Conservation (phyloP, 352 stramenopile genomes). For the Globisporangium yorkense region DNA sequence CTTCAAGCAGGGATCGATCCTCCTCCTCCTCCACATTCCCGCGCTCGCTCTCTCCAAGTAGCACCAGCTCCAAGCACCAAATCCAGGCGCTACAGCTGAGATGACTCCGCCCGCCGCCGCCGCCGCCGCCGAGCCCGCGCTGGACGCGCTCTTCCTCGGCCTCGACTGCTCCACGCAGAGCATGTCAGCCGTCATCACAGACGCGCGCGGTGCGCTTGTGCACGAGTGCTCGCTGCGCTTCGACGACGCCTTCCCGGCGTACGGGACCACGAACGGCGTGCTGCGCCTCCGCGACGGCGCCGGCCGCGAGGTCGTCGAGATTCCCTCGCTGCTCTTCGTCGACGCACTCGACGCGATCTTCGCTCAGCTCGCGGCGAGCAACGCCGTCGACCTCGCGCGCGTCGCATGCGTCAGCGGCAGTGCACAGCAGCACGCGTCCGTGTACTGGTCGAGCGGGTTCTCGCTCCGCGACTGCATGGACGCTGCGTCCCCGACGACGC, state of each 20-base stretch:
- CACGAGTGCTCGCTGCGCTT: constrained; percentile 65
- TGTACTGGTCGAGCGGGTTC: constrained; percentile 66
- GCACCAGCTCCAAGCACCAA: too few species aligned
- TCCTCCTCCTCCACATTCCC: too few species aligned
- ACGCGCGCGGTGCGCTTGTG: constrained; percentile 29
- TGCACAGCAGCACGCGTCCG: constrained; percentile 79
- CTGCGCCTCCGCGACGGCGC: constrained; percentile 28
- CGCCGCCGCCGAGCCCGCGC: too few species aligned
- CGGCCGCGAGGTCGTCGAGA: constrained; percentile 32
- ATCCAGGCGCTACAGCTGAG: too few species aligned
- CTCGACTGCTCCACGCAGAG: constrained; percentile 86
- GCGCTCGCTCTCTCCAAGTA: too few species aligned
- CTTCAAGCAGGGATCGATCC: too few species aligned
- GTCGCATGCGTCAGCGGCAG: constrained; percentile 64
- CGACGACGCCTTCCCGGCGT: constrained; percentile 55
- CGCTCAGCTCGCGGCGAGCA: constrained; percentile 24
- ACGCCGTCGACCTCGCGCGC: constrained; percentile 28
- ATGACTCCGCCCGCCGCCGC: neutral
- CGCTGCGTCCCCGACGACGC: constrained; percentile 11
- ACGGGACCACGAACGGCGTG: constrained; percentile 64
- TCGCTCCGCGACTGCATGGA: constrained; percentile 28
- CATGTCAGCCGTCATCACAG: constrained; percentile 66
- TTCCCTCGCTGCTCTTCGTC: constrained; percentile 75
- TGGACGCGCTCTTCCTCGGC: constrained; percentile 37
- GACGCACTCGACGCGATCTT: constrained; percentile 73